Percentiles rank a stretch among this genome's conserved stretches.
phyloP scores from a whole-genome alignment of 2,329 filamentous ascomycete genomes.

The Penicillium polonicum region DNA sequence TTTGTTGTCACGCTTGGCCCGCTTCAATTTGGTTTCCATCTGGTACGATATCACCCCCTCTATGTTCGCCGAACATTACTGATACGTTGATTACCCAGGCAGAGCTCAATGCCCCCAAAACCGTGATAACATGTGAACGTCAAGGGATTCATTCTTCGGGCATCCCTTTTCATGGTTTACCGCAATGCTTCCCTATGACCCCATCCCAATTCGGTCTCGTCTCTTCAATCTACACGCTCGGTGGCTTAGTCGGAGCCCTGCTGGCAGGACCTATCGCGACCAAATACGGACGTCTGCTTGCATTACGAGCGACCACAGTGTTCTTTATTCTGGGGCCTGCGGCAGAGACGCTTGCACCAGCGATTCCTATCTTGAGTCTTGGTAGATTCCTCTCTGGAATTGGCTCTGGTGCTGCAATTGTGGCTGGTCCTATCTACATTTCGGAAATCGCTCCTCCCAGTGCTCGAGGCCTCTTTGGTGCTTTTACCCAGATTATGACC shows the following conservation, averaged over 20 bases:
- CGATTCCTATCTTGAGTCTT: slow-evolving; percentile 65
- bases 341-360: slow-evolving; percentile 69
- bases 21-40: slow-evolving; percentile 89
- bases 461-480: slow-evolving; percentile 74
- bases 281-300: slow-evolving; percentile 68
- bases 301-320: slow-evolving; percentile 74
- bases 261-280: slow-evolving; percentile 76
- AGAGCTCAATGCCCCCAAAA: slow-evolving; percentile 91
- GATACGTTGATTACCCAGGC: slow-evolving; percentile 54
- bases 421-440: slow-evolving; percentile 92
- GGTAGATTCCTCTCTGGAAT: slow-evolving; percentile 79
- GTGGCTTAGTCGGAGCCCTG: slow-evolving; percentile 81
- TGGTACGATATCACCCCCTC: slow-evolving; percentile 57
- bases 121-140: slow-evolving; percentile 83
- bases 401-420: slow-evolving; percentile 83
- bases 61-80: background rate
- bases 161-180: slow-evolving; percentile 22
- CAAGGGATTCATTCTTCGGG: slow-evolving; percentile 47
- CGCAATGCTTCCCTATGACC: slow-evolving; percentile 86
- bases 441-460: slow-evolving; percentile 80
- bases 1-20: slow-evolving; percentile 78
- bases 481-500: slow-evolving; percentile 86
- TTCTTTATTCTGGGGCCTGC: slow-evolving; percentile 75
- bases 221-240: slow-evolving; percentile 86
- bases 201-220: slow-evolving; percentile 78